Percentiles rank a stretch among this genome's conserved stretches.
Conservation (phyloP, 306 rosid species). For the Prunus salicina region DNA sequence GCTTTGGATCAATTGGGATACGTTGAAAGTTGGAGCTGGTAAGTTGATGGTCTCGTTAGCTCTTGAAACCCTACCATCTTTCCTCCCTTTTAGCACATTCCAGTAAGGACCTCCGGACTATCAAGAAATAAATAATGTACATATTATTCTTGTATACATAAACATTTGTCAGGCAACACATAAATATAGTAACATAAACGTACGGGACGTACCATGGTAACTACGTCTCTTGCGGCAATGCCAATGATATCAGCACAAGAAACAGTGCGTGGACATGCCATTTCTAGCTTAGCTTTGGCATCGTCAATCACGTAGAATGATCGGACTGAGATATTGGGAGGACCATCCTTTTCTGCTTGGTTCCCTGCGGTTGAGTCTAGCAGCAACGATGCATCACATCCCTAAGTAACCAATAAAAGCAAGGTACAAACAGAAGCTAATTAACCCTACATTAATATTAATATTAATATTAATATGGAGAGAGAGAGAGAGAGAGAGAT, state of each 20-base stretch:
- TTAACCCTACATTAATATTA: background rate
- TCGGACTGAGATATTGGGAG: constrained; percentile 54
- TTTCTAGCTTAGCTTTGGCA: constrained; percentile 67
- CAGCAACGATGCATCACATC: constrained; percentile 71
- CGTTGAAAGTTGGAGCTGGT: constrained; percentile 63
- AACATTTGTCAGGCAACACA: background rate
- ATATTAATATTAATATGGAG: background rate
- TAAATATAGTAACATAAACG: no score
- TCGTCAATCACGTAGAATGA: constrained; percentile 64
- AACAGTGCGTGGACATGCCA: constrained; percentile 56
- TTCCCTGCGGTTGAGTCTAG: constrained; percentile 52
- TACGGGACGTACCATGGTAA: constrained; percentile 35
- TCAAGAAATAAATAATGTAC: background rate
- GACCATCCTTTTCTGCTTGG: constrained; percentile 70
- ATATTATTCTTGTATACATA: background rate
- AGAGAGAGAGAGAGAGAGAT: constrained; percentile 2
- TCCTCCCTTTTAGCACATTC: constrained; percentile 69
- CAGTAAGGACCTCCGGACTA: constrained; percentile 74
- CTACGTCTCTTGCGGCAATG: constrained; percentile 75
- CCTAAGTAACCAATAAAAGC: constrained; percentile 26
- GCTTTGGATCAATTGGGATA: constrained; percentile 49
- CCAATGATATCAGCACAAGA: constrained; percentile 74
- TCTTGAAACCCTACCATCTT: constrained; percentile 69
- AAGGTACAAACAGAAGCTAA: background rate
- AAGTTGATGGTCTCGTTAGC: constrained; percentile 58